These are phyloP conservation scores for Pseudopyrenochaeta lycopersici DNA, from an alignment of 2,329 filamentous ascomycete genomes.

Conservation along the genomic window DNA sequence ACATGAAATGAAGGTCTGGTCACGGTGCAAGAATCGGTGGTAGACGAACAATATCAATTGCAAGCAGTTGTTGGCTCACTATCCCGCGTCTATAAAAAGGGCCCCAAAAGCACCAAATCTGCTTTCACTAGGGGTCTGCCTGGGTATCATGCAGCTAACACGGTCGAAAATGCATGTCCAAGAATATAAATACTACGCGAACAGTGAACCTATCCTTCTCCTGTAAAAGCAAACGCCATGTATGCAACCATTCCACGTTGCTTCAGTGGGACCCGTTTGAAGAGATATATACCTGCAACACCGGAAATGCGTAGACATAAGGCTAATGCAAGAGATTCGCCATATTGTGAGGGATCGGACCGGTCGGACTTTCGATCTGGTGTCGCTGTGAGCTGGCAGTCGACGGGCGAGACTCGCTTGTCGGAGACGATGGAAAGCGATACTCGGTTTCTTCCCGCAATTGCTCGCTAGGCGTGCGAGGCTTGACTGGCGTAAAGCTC, in stretches of 20 bases:
- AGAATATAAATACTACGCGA: slow-evolving; percentile 19
- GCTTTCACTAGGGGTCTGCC: slow-evolving; percentile 17
- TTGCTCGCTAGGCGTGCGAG: slow-evolving; percentile 39
- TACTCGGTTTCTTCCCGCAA: slow-evolving; percentile 30
- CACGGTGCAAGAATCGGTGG: neutral
- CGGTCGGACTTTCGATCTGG: slow-evolving; percentile 32
- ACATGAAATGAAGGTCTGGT: no score
- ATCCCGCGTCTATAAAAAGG: slow-evolving; percentile 11
- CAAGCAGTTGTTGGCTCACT: slow-evolving; percentile 2
- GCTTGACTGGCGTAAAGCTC: slow-evolving; percentile 38
- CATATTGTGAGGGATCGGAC: slow-evolving; percentile 32
- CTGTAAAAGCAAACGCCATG: slow-evolving; percentile 24
- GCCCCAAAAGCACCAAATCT: slow-evolving; percentile 8
- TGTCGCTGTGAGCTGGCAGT: slow-evolving; percentile 36
- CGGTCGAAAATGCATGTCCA: slow-evolving; percentile 24
- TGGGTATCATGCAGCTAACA: slow-evolving; percentile 42
- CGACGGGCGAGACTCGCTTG: slow-evolving; percentile 35
- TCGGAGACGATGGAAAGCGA: slow-evolving; percentile 13
- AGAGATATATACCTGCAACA: slow-evolving; percentile 21
- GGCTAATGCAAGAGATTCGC: slow-evolving; percentile 27
- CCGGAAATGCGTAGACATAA: slow-evolving; percentile 32
- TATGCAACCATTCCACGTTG: slow-evolving; percentile 22
- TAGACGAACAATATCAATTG: slow-evolving; percentile 12
- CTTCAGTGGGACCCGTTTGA: slow-evolving; percentile 2
- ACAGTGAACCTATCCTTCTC: slow-evolving; percentile 13